Evolutionary conservation across 805 yeast genomes (phyloP).

Genomic region (Metschnikowia aberdeeniae): DNA sequence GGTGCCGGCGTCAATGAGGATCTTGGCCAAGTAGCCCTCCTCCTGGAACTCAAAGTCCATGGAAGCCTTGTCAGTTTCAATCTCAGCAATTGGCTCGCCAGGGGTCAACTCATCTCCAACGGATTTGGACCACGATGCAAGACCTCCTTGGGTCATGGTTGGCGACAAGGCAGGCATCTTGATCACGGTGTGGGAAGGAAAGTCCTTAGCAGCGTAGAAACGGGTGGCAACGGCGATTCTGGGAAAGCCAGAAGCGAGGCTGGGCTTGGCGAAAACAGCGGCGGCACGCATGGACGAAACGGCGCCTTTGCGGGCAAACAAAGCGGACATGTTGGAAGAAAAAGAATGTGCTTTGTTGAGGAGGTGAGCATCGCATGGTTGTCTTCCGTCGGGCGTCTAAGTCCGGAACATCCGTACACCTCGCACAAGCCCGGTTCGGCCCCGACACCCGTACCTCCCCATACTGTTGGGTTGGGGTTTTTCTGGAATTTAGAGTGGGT

Average conservation of each 20-base stretch:
- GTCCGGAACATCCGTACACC: constrained; percentile 17
- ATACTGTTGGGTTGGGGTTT: background rate
- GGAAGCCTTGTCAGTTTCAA: constrained; percentile 96
- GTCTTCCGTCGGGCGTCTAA: constrained; percentile 29
- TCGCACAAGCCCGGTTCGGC: too few relatives aligned
- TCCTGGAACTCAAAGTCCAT: constrained; percentile 99
- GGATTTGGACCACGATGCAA: constrained; percentile 84
- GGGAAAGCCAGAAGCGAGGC: constrained; percentile 18
- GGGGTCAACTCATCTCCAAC: constrained; percentile 86
- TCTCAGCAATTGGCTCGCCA: constrained; percentile 94
- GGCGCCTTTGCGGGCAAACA: constrained; percentile 33
- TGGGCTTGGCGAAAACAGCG: constrained; percentile 20
- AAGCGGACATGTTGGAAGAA: constrained; percentile 40
- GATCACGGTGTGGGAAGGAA: constrained; percentile 82
- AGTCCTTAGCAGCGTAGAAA: constrained; percentile 44
- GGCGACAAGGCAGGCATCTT: constrained; percentile 99
- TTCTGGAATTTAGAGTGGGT: too few relatives aligned
- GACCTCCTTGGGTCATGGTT: constrained; percentile 95
- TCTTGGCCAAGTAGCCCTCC: constrained; percentile 89
- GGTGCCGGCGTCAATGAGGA: constrained; percentile 76
- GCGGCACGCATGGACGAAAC: constrained; percentile 22
- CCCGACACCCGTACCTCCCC: background rate
- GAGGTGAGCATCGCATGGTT: constrained; percentile 24
- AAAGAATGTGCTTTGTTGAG: constrained; percentile 13
- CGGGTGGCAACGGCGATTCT: constrained; percentile 29